Conservation (phyloP, 176 grass and related monocot genomes). For the Triticum dicoccoides region DNA sequence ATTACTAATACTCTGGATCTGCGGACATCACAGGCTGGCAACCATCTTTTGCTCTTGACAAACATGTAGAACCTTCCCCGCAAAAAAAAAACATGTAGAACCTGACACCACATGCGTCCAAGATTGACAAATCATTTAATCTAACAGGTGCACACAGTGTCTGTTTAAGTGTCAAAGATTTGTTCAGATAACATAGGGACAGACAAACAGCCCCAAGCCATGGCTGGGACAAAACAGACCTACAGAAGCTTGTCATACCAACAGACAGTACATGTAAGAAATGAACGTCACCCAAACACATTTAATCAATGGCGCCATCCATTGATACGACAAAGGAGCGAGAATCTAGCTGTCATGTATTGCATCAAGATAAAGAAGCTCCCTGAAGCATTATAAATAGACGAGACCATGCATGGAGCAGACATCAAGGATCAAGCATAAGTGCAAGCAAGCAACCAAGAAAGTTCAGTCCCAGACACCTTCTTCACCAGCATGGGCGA, state of each 20-base stretch:
- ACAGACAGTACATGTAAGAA: conserved; percentile 23
- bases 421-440: neutral
- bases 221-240: conserved; percentile 12
- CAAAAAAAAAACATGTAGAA: neutral
- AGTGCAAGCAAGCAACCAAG: neutral
- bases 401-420: neutral
- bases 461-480: neutral
- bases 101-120: conserved; percentile 17
- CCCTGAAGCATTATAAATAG: conserved; percentile 39
- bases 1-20: neutral
- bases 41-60: neutral
- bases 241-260: conserved; percentile 21
- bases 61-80: neutral
- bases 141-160: neutral
- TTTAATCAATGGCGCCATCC: neutral
- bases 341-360: conserved; percentile 36
- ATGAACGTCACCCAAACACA: neutral
- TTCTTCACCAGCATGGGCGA: neutral
- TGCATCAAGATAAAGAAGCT: conserved; percentile 18
- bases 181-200: conserved; percentile 9
- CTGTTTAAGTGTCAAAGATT: conserved; percentile 33
- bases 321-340: conserved; percentile 10
- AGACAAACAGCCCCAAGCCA: conserved; percentile 21
- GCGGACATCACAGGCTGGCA: conserved; percentile 32
- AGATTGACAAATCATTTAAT: conserved; percentile 2